phyloP scores from a whole-genome alignment of 495 filamentous ascomycete genomes.

The Neurospora sp. region DNA sequence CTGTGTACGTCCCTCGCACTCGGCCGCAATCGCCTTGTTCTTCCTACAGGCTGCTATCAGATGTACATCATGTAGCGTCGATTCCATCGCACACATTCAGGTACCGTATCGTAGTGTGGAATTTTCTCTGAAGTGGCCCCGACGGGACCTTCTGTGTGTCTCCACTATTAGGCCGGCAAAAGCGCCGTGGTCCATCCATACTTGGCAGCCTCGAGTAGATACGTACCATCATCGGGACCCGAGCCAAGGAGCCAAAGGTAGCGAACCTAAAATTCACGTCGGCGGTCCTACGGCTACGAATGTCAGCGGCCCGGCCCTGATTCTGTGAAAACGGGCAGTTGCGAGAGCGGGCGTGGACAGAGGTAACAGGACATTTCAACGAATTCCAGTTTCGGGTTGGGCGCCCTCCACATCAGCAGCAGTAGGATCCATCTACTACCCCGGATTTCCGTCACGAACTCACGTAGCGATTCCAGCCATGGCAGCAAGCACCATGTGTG shows the following conservation, averaged over 20 bases:
- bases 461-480: background rate
- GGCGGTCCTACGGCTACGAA: background rate
- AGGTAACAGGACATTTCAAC: background rate
- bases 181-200: slow-evolving; percentile 33
- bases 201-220: background rate
- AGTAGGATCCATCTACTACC: background rate
- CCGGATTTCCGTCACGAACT: background rate
- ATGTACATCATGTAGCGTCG: background rate
- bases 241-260: background rate
- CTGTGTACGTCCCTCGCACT: background rate
- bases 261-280: background rate
- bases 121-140: background rate
- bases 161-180: slow-evolving; percentile 49
- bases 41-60: background rate
- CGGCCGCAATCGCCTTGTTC: background rate
- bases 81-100: background rate
- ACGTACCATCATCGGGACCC: background rate
- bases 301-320: background rate
- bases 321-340: background rate
- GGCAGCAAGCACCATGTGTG: background rate
- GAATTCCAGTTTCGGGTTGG: background rate
- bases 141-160: slow-evolving; percentile 15
- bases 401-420: background rate
- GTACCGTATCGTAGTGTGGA: background rate
- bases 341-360: background rate